phyloP scores from a whole-genome alignment of 164 flowering plant species.

The Piper longum region DNA sequence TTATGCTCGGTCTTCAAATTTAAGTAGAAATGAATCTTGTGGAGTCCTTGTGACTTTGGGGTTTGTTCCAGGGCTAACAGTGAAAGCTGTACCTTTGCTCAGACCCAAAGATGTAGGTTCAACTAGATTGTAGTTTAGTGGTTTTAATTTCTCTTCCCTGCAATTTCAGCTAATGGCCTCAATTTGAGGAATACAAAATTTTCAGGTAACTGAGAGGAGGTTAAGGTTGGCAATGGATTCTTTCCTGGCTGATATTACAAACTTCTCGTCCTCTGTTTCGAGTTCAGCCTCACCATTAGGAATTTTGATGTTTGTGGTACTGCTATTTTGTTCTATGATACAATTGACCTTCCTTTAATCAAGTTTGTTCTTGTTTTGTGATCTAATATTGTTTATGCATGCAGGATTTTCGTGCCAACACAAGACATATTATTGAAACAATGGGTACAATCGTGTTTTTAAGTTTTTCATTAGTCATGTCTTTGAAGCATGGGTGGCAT shows the following conservation, averaged over 20 bases:
- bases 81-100: constrained; percentile 29
- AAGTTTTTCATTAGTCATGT: neutral
- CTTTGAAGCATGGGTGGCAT: neutral
- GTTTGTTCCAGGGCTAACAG: constrained; percentile 58
- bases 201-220: neutral
- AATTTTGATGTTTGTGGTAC: constrained; percentile 53
- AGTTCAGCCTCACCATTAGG: constrained; percentile 35
- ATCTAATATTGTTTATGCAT: constrained; percentile 2
- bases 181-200: neutral
- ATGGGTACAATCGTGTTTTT: constrained; percentile 31
- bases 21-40: constrained; percentile 4
- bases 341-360: neutral
- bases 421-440: constrained; percentile 30
- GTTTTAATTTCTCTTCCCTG: neutral
- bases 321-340: constrained; percentile 4
- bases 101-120: constrained; percentile 14
- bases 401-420: constrained; percentile 27
- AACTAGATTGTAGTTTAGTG: neutral
- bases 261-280: constrained; percentile 33
- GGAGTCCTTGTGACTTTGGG: constrained; percentile 50
- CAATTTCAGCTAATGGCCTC: neutral
- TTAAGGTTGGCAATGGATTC: constrained; percentile 19
- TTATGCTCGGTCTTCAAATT: neutral
- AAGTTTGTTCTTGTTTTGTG: neutral
- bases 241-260: constrained; percentile 39